Base-by-base conservation (phyloP, 2,329 filamentous ascomycete species). In the Aspergillus vadensis region DNA sequence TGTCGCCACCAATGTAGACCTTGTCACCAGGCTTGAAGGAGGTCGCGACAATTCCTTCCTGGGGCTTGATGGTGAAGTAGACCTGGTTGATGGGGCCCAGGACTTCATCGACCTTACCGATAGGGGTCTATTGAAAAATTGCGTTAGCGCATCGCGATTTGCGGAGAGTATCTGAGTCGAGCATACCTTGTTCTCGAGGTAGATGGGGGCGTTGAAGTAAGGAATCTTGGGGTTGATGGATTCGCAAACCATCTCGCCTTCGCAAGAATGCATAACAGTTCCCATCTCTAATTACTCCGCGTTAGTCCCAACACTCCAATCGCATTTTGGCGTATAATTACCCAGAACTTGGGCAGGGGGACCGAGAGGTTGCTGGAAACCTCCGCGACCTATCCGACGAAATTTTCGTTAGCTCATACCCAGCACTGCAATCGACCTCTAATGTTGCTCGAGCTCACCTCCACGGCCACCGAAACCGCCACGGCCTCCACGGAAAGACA, bases 171-270 rank as follows among this genome's bases (percentile, higher is more conserved):
- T 21, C 17, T 30, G 21, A 27, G 39, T 36, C 27, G 61, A 52
- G 57, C 76, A 65, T 74, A 89, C 90, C 85, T 98, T 99, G 85
- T 98, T 99, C 85, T 98, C 94, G 72, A 98, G 89, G 82, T 95
- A 99, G 79, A 99, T 96, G 69, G 92, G 92, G 63, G 95, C 95
- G 83, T 97, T 98, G 89, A 99, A 99, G 83, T 96, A 96, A 64
- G 95, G 95, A 66, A 99, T 90, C 82, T 98, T 98, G 71, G 90
- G 83, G 84, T 97, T 98, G 80, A 90, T 89, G 69, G 91, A 96
- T 80, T 92, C 89, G 90, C 94, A 97, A 70, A 99, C 90, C 85
- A 99, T 95, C 80, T 99, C 95, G 77, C 94, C 94, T 81, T 99
- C 95, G 81, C 91, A 94, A 61, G 92, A 88, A 82, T 99, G 95